A percentile compares a stretch with the other conserved stretches of the same genome.
phyloP scores from a whole-genome alignment of 306 rosid genomes.

The Fagus sylvatica region DNA sequence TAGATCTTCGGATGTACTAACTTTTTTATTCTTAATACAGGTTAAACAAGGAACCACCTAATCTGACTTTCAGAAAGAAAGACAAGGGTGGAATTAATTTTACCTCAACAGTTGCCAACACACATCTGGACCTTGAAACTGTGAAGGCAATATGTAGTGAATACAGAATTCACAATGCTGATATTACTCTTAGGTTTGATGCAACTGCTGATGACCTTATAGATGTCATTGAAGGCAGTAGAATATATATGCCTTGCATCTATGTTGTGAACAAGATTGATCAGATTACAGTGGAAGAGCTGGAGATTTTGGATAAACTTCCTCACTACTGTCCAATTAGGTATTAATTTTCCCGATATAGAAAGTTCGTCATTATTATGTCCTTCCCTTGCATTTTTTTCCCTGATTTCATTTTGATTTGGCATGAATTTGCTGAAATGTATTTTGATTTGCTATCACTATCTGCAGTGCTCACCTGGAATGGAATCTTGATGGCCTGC shows the following conservation, averaged over 20 bases:
- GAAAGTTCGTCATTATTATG: neutral
- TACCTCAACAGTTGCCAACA: conserved; percentile 83
- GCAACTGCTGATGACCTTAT: conserved; percentile 96
- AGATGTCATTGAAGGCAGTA: conserved; percentile 93
- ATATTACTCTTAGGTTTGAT: conserved; percentile 89
- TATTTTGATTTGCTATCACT: conserved; percentile 23
- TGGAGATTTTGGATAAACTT: conserved; percentile 95
- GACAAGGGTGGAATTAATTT: conserved; percentile 96
- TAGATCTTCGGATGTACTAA: neutral
- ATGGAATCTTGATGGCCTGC: conserved; percentile 98
- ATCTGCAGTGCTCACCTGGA: conserved; percentile 89
- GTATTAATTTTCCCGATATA: conserved; percentile 33
- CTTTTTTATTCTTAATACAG: conserved; percentile 37
- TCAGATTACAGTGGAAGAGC: conserved; percentile 92
- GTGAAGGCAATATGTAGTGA: conserved; percentile 95
- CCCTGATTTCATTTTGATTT: neutral
- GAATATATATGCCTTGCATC: conserved; percentile 88
- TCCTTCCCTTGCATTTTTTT: neutral
- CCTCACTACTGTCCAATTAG: conserved; percentile 97
- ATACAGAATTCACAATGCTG: conserved; percentile 93
- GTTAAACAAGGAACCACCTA: conserved; percentile 95
- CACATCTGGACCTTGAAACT: conserved; percentile 84
- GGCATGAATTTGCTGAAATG: too few species aligned
- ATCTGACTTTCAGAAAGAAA: conserved; percentile 85
- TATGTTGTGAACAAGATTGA: conserved; percentile 93